Evolutionary conservation across 768 basidiomycete species (phyloP).

Genomic region (Termitomyces sp.): DNA sequence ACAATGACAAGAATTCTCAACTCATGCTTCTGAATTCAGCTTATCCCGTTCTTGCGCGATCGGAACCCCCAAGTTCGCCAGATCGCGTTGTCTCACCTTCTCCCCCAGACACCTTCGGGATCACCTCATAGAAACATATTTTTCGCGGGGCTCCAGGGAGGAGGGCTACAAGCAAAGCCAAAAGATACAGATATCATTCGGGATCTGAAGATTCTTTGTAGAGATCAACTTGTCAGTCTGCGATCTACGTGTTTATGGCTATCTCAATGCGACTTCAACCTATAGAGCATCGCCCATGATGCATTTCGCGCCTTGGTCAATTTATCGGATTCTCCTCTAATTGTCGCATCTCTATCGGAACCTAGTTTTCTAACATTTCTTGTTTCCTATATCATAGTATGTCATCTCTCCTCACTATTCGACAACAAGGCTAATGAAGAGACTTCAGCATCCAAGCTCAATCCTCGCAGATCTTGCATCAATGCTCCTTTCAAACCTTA

Average conservation of each 20-base stretch:
- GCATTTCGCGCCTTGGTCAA: slow-evolving; percentile 94
- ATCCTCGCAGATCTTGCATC: slow-evolving; percentile 90
- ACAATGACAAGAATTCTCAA: neutral
- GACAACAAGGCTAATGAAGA: slow-evolving; percentile 1
- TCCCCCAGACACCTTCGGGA: slow-evolving; percentile 73
- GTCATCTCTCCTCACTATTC: slow-evolving; percentile 24
- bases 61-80: slow-evolving; percentile 85
- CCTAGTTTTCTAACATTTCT: slow-evolving; percentile 73
- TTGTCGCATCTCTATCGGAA: slow-evolving; percentile 67
- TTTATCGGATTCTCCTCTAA: slow-evolving; percentile 77
- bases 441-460: slow-evolving; percentile 75
- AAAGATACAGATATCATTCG: slow-evolving; percentile 68
- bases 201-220: slow-evolving; percentile 82
- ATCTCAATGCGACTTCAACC: slow-evolving; percentile 10
- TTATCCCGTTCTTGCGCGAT: slow-evolving; percentile 82
- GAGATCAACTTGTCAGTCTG: slow-evolving; percentile 73
- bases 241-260: neutral
- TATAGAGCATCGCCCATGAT: slow-evolving; percentile 86
- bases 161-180: slow-evolving; percentile 47
- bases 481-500: slow-evolving; percentile 97
- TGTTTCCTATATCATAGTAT: slow-evolving; percentile 85
- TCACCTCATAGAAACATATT: slow-evolving; percentile 75
- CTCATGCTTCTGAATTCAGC: slow-evolving; percentile 35
- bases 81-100: slow-evolving; percentile 79
- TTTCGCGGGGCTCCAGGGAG: slow-evolving; percentile 53